These are phyloP conservation scores for Astragalus glycyphyllos DNA, from an alignment of 306 rosid genomes.

Conservation along the genomic window DNA sequence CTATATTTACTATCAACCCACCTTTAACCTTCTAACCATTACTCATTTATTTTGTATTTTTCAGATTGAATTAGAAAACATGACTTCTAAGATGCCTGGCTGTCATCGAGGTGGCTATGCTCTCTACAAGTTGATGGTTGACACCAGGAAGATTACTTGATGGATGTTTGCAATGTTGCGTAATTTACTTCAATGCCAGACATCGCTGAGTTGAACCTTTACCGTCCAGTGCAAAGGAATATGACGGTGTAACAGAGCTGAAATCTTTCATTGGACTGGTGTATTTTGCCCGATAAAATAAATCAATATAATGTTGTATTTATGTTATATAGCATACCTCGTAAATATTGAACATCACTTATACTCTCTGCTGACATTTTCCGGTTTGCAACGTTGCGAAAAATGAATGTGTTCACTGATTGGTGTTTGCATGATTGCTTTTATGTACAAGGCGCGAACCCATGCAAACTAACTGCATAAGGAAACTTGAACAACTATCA, in stretches of 20 bases:
- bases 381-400: no score
- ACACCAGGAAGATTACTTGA: constrained; percentile 55
- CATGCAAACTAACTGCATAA: constrained; percentile 8
- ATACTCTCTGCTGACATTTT: background rate
- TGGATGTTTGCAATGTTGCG: constrained; percentile 29
- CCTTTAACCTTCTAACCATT: constrained; percentile 8
- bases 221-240: constrained; percentile 1
- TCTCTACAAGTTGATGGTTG: constrained; percentile 80
- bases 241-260: constrained; percentile 9
- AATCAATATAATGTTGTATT: constrained; percentile 10
- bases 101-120: constrained; percentile 92
- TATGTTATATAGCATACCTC: background rate
- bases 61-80: constrained; percentile 75
- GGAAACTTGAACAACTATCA: background rate
- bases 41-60: constrained; percentile 48
- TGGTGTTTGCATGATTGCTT: background rate
- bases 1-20: constrained; percentile 2
- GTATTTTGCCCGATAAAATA: constrained; percentile 21
- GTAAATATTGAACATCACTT: constrained; percentile 9
- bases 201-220: constrained; percentile 27
- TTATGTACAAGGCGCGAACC: background rate
- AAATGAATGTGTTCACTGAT: background rate
- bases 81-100: constrained; percentile 89
- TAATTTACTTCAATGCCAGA: constrained; percentile 18
- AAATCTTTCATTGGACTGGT: constrained; percentile 30